These are phyloP conservation scores for Castanea sativa DNA, from an alignment of 306 rosid species.

Conservation along the genomic window DNA sequence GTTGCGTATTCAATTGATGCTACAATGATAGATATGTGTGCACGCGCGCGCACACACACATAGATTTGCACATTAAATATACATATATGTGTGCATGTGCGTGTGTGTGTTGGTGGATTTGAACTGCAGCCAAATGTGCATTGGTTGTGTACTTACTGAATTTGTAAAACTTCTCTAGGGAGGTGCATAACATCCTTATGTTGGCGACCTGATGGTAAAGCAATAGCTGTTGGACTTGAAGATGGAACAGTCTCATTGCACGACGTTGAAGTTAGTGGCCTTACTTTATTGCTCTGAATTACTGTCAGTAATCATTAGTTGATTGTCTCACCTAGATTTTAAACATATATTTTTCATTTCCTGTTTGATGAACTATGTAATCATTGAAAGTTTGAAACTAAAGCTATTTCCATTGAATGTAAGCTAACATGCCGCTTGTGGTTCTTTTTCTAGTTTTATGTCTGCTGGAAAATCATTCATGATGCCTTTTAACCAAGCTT, in stretches of 20 bases:
- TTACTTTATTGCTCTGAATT: background rate
- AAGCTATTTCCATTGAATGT: background rate
- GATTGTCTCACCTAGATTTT: background rate
- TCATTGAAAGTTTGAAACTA: background rate
- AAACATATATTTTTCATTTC: background rate
- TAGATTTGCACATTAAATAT: background rate
- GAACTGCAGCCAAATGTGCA: too few species aligned
- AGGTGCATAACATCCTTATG: conserved; percentile 68
- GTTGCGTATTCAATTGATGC: background rate
- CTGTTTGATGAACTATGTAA: background rate
- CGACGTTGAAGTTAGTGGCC: conserved; percentile 80
- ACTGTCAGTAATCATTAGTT: background rate
- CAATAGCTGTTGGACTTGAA: conserved; percentile 81
- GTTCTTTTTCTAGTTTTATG: background rate
- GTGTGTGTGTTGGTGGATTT: background rate
- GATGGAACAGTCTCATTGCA: conserved; percentile 86
- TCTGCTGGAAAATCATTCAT: background rate
- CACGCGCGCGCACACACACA: too few species aligned
- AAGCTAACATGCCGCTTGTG: background rate
- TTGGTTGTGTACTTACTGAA: too few species aligned
- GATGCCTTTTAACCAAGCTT: background rate
- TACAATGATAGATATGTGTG: background rate
- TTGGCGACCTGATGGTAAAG: conserved; percentile 98
- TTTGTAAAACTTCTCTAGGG: conserved; percentile 33
- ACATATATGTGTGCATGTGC: background rate